Evolutionary conservation across 1,284 basidiomycete genomes (phyloP).

Genomic region (Pseudozyma thailandica): DNA sequence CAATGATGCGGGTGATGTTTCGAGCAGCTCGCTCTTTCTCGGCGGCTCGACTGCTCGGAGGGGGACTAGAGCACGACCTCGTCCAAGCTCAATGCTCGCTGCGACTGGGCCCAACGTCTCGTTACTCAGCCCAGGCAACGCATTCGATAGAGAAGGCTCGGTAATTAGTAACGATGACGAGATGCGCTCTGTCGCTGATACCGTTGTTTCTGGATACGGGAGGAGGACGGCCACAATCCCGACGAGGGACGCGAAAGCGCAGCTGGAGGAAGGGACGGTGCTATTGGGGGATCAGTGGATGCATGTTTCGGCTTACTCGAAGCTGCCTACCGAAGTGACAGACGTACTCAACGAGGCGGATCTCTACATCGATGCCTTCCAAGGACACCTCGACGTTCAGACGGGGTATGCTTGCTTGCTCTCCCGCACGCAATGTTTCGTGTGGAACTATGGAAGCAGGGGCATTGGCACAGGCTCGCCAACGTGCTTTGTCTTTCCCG

Average conservation of each 20-base stretch:
- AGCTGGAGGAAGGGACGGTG: conserved; percentile 50
- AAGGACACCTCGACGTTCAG: conserved; percentile 46
- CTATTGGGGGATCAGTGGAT: conserved; percentile 49
- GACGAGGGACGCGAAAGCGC: conserved; percentile 17
- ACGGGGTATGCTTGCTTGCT: conserved; percentile 59
- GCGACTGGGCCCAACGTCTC: conserved; percentile 23
- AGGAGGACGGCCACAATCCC: conserved; percentile 6
- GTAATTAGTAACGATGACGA: conserved; percentile 39
- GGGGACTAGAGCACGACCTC: conserved; percentile 24
- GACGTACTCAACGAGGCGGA: conserved; percentile 40
- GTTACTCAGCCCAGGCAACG: conserved; percentile 21
- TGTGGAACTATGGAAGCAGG: conserved; percentile 60
- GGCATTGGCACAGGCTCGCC: conserved; percentile 42
- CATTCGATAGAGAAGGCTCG: conserved; percentile 28
- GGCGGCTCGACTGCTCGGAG: not conserved
- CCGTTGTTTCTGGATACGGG: conserved; percentile 18
- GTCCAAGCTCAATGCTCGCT: conserved; percentile 43
- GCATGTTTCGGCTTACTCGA: conserved; percentile 49
- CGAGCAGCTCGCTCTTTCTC: conserved; percentile 28
- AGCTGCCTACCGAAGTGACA: conserved; percentile 45
- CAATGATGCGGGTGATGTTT: conserved; percentile 24
- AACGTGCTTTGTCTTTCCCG: conserved; percentile 53
- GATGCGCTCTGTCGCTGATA: conserved; percentile 33
- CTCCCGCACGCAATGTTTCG: conserved; percentile 51
- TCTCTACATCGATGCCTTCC: conserved; percentile 51